Conservation (phyloP, 805 yeast species). For the Metschnikowia rubicola region DNA sequence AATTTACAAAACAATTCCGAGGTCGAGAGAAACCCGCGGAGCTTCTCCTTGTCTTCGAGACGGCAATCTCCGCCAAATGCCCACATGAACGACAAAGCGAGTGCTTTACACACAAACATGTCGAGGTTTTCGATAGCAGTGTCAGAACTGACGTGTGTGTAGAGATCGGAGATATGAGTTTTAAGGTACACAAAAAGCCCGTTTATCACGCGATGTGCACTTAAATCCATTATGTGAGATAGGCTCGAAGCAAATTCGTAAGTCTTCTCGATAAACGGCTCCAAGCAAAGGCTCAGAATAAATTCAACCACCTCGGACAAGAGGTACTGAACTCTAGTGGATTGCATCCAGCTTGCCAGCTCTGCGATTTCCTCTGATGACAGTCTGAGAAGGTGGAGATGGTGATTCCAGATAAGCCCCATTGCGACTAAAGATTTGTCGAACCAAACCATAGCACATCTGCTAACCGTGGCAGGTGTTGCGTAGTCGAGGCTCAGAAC, state of each 20-base stretch:
- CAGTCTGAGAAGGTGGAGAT: conserved; percentile 6
- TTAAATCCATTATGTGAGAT: conserved; percentile 53
- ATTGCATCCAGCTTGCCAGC: conserved; percentile 1
- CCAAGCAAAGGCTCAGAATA: not conserved
- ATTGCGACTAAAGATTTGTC: conserved; percentile 31
- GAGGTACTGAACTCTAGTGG: conserved; percentile 2
- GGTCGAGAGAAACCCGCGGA: conserved; percentile 28
- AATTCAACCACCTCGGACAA: conserved; percentile 14
- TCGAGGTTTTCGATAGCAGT: conserved; percentile 22
- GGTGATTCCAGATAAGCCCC: conserved; percentile 15
- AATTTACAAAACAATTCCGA: conserved; percentile 16
- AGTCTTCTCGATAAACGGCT: conserved; percentile 11
- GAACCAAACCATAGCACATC: conserved; percentile 88
- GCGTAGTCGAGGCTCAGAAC: conserved; percentile 62
- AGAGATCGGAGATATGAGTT: conserved; percentile 28
- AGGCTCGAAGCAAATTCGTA: conserved; percentile 24
- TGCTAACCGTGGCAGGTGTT: conserved; percentile 87
- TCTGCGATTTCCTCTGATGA: not conserved
- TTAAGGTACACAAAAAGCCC: conserved; percentile 41
- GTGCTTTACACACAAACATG: conserved; percentile 29
- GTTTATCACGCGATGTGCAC: conserved; percentile 31
- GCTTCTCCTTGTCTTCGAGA: conserved; percentile 33
- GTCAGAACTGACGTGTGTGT: conserved; percentile 5
- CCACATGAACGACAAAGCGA: conserved; percentile 51
- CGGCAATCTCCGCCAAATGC: conserved; percentile 59